Evolutionary conservation across 306 rosid genomes (phyloP), one percentile per base, ranked within the genome.

Genomic region (Gillenia trifoliata): DNA sequence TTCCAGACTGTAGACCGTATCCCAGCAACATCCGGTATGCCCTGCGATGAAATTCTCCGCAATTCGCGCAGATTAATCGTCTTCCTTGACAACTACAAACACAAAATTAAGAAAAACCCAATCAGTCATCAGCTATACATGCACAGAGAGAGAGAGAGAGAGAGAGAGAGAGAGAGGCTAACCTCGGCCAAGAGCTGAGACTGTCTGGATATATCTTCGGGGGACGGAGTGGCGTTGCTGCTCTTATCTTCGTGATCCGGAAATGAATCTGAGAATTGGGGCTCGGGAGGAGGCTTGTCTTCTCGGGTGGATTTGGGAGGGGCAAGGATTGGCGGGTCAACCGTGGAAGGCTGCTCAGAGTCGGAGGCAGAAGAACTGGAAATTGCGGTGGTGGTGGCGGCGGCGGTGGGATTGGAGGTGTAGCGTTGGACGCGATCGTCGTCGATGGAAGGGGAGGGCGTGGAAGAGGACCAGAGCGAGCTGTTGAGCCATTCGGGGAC

Each of bases 401-500:
- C 13, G 56, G 82, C 25, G 71, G 73, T 4, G 54, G 87, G 62
- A n/a, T 74, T 74, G 80, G 86, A 70, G 75, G 86, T 17, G 83
- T 83, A 40, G 59, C 84, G 92, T 19, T 41, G 80, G 59, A 26
- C 47, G 41, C 77, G 83, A 64, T 78, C 78, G 72, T 89, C 94
- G 77, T 83, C 87, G 59, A 80, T 30, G 7, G 89, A 63, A 71
- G 89, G 71, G 38, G 89, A 0, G 16, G 89, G 62, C 1, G 90
- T 47, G 41, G 90, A 79, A 9, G 93, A 82, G 11, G 92, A 86
- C 99, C 98, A 95, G 75, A 95, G 91, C 45, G 98, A 89, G 69
- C 93, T 95, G 85, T 95, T 95, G 77, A 95, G 98, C 99, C 99
- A 95, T 62, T 95, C 97, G 34, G 99, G 99, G 1, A 95, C 98